phyloP scores from a whole-genome alignment of 2,329 filamentous ascomycete genomes.

The Botrytis squamosa region DNA sequence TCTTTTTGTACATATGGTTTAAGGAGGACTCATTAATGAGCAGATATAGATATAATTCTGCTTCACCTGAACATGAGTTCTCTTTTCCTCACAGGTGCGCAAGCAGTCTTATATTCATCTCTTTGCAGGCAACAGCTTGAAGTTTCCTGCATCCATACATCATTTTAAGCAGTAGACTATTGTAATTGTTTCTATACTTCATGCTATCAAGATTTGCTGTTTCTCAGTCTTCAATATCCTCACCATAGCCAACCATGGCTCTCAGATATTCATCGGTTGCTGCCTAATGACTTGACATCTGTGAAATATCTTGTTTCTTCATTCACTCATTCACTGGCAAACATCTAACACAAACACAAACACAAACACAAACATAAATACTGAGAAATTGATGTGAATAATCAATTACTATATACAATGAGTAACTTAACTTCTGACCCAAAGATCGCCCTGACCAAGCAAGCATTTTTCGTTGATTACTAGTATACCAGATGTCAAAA shows the following conservation, averaged over 20 bases:
- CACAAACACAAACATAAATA: not conserved
- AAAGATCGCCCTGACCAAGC: not conserved
- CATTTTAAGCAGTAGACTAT: not conserved
- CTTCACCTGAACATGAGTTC: not conserved
- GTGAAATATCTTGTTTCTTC: not conserved
- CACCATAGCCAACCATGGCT: not conserved
- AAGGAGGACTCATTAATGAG: not conserved
- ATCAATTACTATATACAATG: too few species aligned
- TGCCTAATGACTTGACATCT: not conserved
- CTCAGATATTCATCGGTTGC: not conserved
- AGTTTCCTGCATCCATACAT: not conserved
- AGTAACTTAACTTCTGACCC: too few species aligned
- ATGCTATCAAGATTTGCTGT: not conserved
- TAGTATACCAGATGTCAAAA: not conserved
- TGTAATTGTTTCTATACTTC: not conserved
- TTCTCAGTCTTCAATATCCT: not conserved
- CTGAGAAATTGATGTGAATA: fast-evolving
- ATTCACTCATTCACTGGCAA: not conserved
- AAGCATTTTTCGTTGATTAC: not conserved
- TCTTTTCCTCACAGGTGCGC: fast-evolving
- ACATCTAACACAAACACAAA: not conserved
- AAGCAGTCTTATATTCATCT: not conserved
- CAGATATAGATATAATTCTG: not conserved
- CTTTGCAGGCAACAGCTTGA: not conserved
- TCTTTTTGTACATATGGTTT: too few species aligned